Evolutionary conservation across 306 rosid genomes (phyloP), one percentile per base, ranked within the genome.

Genomic region (Chamaecrista fasciculata): DNA sequence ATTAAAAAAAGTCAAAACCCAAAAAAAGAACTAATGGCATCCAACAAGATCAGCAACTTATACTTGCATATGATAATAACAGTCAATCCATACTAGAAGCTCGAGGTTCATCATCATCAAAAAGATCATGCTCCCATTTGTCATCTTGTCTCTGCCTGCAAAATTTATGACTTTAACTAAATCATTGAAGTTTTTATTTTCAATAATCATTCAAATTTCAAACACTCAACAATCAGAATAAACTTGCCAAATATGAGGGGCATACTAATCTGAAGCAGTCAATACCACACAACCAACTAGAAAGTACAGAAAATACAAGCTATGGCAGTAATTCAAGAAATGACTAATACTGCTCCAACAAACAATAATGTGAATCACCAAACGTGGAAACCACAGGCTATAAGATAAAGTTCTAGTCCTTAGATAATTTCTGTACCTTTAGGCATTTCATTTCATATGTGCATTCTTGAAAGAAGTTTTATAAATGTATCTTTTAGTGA

Each of bases 61-160:
- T 70, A 67, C 72, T 79, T 66, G 75, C 29, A 66, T 53, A 76
- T 37, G 70, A 74, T 75, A 64, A 71, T 73, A 76, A 64, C 65
- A 82, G 72, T 70, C 69, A 76, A 69, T 62, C 76, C 95, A 70
- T 91, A 95, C 99, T 89, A 80, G 92, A 81, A 77, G 71, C 74
- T 61, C 33, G 91, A 23, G 84, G 76, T 62, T 74, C 85, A 47
- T 74, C 86, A 51, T 72, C 68, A 21, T 84, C 84, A 74, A 82
- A 95, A 43, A 95, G 97, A 89, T 95, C 99, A 80, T 95, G 99
- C 83, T 95, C 97, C 99, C 99, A 95, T 75, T 87, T 91, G 84
- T 86, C 97, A 87, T 91, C 97, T 79, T 91, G 91, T 79, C 99
- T 89, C 67, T 77, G 84, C 88, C 99, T 95, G 90, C 62, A 80